Evolutionary conservation across 345 rosid species (phyloP).

Genomic region (Psidium friedrichsthalianum): DNA sequence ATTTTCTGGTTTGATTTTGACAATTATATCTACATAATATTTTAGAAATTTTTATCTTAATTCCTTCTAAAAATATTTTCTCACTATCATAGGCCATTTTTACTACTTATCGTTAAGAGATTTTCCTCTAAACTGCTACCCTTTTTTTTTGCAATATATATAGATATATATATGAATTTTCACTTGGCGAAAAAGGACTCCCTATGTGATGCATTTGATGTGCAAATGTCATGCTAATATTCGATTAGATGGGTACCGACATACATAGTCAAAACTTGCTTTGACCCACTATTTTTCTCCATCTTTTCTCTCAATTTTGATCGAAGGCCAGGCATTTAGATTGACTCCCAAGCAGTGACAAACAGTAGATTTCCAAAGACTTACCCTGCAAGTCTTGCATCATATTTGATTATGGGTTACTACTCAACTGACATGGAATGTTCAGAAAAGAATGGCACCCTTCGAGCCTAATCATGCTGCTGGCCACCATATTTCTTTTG

Average conservation of each 20-base stretch:
- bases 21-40: background rate
- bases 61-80: background rate
- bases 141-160: background rate
- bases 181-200: background rate
- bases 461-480: background rate
- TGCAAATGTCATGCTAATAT: background rate
- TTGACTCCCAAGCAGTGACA: background rate
- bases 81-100: background rate
- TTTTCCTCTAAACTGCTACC: background rate
- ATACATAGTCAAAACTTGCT: background rate
- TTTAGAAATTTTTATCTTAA: background rate
- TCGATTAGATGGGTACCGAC: background rate
- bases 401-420: background rate
- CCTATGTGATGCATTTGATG: background rate
- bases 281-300: background rate
- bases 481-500: background rate
- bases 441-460: background rate
- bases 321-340: background rate
- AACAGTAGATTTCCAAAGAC: background rate
- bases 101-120: background rate
- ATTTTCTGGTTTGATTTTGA: no score
- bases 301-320: background rate
- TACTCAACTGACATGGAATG: background rate
- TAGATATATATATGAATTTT: background rate
- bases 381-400: background rate